phyloP scores from a whole-genome alignment of 169 alveolate genomes.

The Babesia bigemina region DNA sequence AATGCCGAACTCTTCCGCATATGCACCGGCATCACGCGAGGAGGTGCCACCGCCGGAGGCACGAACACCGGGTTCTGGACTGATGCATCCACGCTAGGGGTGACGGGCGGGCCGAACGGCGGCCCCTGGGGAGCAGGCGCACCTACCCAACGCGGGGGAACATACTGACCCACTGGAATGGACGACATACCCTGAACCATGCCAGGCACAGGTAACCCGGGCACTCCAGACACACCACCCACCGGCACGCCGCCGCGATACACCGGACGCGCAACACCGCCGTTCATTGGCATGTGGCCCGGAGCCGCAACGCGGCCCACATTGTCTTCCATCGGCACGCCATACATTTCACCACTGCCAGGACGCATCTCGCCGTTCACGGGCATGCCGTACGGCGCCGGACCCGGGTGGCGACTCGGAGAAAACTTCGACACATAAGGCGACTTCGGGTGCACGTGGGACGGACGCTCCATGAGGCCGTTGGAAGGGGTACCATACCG shows the following conservation, averaged over 20 bases:
- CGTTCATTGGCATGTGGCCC: neutral
- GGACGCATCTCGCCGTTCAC: neutral
- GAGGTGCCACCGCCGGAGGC: neutral
- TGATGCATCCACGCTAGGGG: neutral
- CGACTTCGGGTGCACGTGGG: neutral
- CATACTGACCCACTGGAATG: neutral
- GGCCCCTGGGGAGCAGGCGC: constrained; percentile 13
- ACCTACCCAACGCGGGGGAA: neutral
- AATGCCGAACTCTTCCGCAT: constrained; percentile 61
- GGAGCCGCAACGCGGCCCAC: neutral
- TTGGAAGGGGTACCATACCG: too few species aligned
- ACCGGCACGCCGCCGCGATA: neutral
- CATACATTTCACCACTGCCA: neutral
- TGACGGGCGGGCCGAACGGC: neutral
- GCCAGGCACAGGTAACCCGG: constrained; percentile 6
- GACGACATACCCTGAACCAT: neutral
- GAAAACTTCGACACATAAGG: neutral
- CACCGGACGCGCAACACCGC: constrained; percentile 3
- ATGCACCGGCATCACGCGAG: constrained; percentile 2
- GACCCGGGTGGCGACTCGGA: neutral
- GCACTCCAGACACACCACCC: neutral
- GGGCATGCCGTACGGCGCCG: neutral
- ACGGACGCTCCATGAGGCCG: too few species aligned
- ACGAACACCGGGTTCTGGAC: neutral
- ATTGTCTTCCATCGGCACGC: neutral